phyloP scores from a whole-genome alignment of 306 rosid genomes.

The Casuarina glauca region DNA sequence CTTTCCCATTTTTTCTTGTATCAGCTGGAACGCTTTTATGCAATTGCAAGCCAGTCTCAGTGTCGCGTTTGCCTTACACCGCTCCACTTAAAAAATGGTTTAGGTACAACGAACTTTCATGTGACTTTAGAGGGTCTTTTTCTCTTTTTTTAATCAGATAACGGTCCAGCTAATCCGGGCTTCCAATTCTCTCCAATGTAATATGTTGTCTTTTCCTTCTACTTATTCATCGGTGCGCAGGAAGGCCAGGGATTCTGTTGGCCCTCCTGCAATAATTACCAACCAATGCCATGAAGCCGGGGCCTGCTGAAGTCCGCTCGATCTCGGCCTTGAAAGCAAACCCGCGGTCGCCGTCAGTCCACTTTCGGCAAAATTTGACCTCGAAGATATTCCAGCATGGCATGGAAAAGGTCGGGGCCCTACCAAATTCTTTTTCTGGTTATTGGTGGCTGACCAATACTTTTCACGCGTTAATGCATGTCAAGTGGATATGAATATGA shows the following conservation, averaged over 20 bases:
- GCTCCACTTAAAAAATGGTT: neutral
- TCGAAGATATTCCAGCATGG: slow-evolving; percentile 21
- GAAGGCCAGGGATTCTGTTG: neutral
- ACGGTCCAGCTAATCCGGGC: neutral
- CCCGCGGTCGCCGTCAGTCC: neutral
- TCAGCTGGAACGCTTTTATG: no score
- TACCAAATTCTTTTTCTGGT: slow-evolving; percentile 17
- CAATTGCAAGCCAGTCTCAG: neutral
- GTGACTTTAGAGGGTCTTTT: slow-evolving; percentile 12
- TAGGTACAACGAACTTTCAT: slow-evolving; percentile 26
- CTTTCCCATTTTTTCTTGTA: neutral
- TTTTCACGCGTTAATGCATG: neutral
- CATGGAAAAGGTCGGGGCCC: slow-evolving; percentile 18
- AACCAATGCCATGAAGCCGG: neutral
- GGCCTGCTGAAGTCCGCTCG: neutral
- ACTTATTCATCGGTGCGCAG: no score
- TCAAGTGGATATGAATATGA: neutral
- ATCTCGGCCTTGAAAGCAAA: neutral
- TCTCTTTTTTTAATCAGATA: neutral
- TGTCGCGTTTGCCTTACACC: neutral
- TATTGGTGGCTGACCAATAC: neutral
- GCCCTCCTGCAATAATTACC: neutral
- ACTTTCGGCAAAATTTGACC: neutral
- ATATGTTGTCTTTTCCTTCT: neutral
- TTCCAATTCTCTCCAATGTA: neutral